Conservation (phyloP, 2,329 filamentous ascomycete genomes). For the Pseudohalonectria lignicola region DNA sequence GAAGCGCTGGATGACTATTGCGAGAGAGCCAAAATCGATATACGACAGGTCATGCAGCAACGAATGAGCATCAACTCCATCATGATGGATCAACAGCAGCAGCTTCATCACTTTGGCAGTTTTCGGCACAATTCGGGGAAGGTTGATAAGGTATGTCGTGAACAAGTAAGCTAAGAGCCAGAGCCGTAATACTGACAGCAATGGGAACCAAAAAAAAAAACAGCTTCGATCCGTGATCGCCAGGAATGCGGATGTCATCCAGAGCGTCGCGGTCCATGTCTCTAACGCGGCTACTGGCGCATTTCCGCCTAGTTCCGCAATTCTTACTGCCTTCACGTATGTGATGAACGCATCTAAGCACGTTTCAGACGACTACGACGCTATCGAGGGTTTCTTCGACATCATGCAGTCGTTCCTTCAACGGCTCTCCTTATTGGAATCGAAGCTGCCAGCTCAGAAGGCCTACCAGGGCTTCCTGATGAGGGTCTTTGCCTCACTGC, state of each 20-base stretch:
- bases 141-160: no score
- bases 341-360: constrained; percentile 16
- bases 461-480: constrained; percentile 4
- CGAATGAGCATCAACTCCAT: constrained; percentile 13
- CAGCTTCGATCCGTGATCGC: constrained; percentile 16
- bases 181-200: no score
- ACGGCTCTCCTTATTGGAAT: constrained; percentile 4
- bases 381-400: constrained; percentile 25
- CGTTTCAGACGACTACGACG: constrained; percentile 24
- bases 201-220: no score
- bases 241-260: constrained; percentile 16
- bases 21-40: not conserved
- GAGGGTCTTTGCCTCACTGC: constrained; percentile 5
- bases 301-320: constrained; percentile 20
- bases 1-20: not conserved
- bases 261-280: constrained; percentile 18
- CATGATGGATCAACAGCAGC: not conserved
- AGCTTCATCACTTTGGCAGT: constrained; percentile 13
- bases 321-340: constrained; percentile 20
- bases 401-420: constrained; percentile 7
- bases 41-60: not conserved
- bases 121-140: constrained; percentile 22
- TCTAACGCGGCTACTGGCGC: constrained; percentile 16
- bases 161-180: no score
- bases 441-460: constrained; percentile 4